Evolutionary conservation across 169 alveolate genomes (phyloP), one percentile per base, ranked within the genome.

Genomic region (Hepatocystis sp.): DNA sequence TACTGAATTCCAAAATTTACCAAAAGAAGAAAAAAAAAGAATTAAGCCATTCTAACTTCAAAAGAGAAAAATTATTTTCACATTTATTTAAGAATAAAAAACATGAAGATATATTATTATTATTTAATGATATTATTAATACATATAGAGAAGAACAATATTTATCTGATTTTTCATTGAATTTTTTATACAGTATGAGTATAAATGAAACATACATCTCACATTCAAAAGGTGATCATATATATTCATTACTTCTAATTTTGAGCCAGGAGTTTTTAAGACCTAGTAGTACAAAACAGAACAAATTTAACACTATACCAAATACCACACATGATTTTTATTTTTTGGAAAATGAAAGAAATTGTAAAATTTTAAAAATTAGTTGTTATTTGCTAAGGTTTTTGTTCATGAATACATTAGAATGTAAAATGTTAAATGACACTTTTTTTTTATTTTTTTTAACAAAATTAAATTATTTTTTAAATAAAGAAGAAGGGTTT

Each of bases 141-240:
- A 58, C 66, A 19, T 71, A 71, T 58, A 56, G 36, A 17, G 76
- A 71, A 46, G 21, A 17, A 19, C 36, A 58, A 56, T 58, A 58
- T 52, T 46, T 71, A 49, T 58, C 78, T 49, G 86, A 71, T 51
- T 36, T 34, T 30, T 71, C 86, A n/a, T 71, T 71, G 40, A 58
- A 71, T 30, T 58, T 71, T 46, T 32, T 71, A 28, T 58, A 49
- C 39, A 52, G 21, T 4, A 13, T 56, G 21, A 21, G 23, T 40
- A 71, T 39, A 36, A 60, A 13, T 8, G 49, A 46, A 17, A 60
- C 39, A 2, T 52, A 58, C 19, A 17, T 42, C 13, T 44, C 27
- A 23, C 32, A 13, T 56, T 55, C 58, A 36, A 52, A 25, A 13
- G 30, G 11, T 4, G 49, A 39, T 34, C 78, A 71, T 7, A 66